Base-by-base conservation (phyloP, 768 basidiomycete genomes). In the Leucosporidium creatinivorum region DNA sequence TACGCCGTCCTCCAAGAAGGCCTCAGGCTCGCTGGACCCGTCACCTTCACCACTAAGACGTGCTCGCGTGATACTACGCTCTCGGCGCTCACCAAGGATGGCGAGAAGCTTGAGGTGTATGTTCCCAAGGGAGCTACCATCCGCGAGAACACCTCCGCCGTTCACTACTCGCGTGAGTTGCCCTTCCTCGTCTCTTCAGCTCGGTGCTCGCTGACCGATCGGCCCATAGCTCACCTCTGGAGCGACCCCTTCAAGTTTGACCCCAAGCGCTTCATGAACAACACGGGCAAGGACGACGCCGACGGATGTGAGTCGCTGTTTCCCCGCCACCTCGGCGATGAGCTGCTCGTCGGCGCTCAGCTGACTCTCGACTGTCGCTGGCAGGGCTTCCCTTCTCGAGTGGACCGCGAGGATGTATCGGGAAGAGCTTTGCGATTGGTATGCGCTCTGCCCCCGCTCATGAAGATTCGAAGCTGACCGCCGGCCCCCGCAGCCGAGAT, bases 401-500 rank as follows among this genome's bases (percentile, higher is more conserved):
- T n/a, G 66, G 66, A 8, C 30, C 55, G 1, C 48, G 66, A 7
- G 66, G 66, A 3, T 63, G 66, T 48, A 56, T 50, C 44, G 66
- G 66, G 23, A 48, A 47, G 25, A 39, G 39, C 18, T 67, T 67
- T 33, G 54, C 66, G 18, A 61, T 67, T 36, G 61, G 66, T 67
- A 2, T 33, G 55, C 54, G 19, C n/a, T 19, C 49, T 6, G n/a
- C n/a, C n/a, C n/a, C n/a, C n/a, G n/a, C n/a, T n/a, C n/a, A n/a
- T n/a, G n/a, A n/a, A n/a, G n/a, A n/a, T n/a, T n/a, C n/a, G n/a
- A n/a, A n/a, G n/a, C n/a, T n/a, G n/a, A n/a, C n/a, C n/a, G n/a
- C n/a, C n/a, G n/a, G n/a, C n/a, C n/a, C n/a, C n/a, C n/a, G n/a
- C 58, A 63, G 67, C 55, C 51, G 67, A 68, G 59, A 33, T 50